Evolutionary conservation across 495 filamentous ascomycete species (phyloP).

Genomic region (Trypethelium eluteriae): DNA sequence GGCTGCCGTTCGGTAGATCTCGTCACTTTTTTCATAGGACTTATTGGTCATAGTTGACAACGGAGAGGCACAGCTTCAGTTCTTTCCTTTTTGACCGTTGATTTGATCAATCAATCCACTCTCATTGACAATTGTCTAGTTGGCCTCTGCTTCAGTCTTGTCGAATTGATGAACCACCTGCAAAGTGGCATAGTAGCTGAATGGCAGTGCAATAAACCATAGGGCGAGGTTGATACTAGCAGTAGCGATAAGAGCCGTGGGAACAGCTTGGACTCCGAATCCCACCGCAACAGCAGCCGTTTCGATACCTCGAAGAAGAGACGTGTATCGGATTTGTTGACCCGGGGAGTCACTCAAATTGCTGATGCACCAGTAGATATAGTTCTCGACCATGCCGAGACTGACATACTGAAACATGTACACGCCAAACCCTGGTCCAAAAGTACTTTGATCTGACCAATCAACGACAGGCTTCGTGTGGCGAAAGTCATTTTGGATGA

Average conservation of each 20-base stretch:
- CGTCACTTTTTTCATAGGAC: no score
- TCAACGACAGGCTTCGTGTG: constrained; percentile 19
- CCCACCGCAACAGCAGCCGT: constrained; percentile 39
- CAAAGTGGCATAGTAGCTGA: constrained; percentile 41
- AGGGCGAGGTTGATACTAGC: constrained; percentile 40
- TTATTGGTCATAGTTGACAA: no score
- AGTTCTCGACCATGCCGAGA: constrained; percentile 40
- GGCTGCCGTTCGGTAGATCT: no score
- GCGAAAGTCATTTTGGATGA: constrained; percentile 22
- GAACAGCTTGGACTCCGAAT: constrained; percentile 41
- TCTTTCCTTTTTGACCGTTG: neutral
- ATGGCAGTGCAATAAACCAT: constrained; percentile 39
- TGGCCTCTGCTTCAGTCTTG: constrained; percentile 5
- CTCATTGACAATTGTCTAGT: neutral
- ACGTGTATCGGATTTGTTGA: constrained; percentile 41
- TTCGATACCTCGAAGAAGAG: constrained; percentile 39
- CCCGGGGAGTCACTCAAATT: constrained; percentile 40
- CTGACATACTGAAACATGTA: constrained; percentile 39
- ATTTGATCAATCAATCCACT: neutral
- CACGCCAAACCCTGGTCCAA: constrained; percentile 39
- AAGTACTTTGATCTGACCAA: constrained; percentile 29
- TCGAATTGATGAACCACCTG: constrained; percentile 36
- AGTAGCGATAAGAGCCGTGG: constrained; percentile 38
- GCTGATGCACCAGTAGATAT: constrained; percentile 43
- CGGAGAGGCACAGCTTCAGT: no score